Evolutionary conservation across 352 stramenopile genomes (phyloP).

Genomic region (Aphanomyces stellatus): DNA sequence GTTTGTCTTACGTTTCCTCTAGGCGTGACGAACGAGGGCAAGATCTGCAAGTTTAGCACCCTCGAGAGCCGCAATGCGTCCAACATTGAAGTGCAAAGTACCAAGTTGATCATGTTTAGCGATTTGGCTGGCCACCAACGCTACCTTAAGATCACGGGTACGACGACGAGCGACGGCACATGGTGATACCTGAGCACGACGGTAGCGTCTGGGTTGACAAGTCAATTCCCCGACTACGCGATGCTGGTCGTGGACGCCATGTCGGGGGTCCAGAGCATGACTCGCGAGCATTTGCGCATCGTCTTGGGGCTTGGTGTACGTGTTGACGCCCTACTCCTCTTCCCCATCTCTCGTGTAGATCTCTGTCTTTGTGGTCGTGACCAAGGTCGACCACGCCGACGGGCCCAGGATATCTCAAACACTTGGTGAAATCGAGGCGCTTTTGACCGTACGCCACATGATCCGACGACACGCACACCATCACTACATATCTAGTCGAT

Average conservation of each 20-base stretch:
- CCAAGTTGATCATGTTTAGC: slow-evolving; percentile 27
- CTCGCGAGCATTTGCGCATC: slow-evolving; percentile 70
- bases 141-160: slow-evolving; percentile 81
- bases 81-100: slow-evolving; percentile 16
- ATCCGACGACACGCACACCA: neutral
- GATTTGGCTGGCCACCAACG: slow-evolving; percentile 79
- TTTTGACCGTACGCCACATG: slow-evolving; percentile 36
- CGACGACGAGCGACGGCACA: neutral
- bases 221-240: slow-evolving; percentile 78
- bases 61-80: slow-evolving; percentile 18
- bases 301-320: slow-evolving; percentile 49
- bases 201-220: slow-evolving; percentile 59
- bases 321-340: neutral
- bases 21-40: slow-evolving; percentile 26
- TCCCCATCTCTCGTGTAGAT: slow-evolving; percentile 21
- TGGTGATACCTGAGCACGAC: neutral
- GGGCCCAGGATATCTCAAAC: slow-evolving; percentile 39
- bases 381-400: slow-evolving; percentile 50
- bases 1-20: neutral
- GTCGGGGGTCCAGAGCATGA: slow-evolving; percentile 61
- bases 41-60: slow-evolving; percentile 18
- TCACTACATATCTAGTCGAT: neutral
- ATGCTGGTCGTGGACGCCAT: slow-evolving; percentile 75
- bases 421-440: slow-evolving; percentile 33
- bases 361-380: slow-evolving; percentile 73